Percentiles rank a stretch among this genome's conserved stretches.
Evolutionary conservation across 2,329 filamentous ascomycete species (phyloP).

Genomic region (Penicillium sp.): DNA sequence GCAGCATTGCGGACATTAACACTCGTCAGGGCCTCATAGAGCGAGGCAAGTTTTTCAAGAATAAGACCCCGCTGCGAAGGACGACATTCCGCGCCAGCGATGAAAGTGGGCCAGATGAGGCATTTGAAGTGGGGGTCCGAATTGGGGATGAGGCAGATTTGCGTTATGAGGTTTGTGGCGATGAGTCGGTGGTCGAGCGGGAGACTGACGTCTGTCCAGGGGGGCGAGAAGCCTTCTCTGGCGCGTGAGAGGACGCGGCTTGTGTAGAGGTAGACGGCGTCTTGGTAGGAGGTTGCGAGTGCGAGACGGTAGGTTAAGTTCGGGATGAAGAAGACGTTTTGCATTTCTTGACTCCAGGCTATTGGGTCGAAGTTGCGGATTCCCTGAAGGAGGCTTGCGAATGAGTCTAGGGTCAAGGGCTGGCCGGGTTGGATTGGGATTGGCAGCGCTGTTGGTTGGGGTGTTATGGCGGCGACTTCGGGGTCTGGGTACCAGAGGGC

Average conservation of each 20-base stretch:
- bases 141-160: conserved; percentile 38
- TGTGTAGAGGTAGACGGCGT: conserved; percentile 43
- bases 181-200: conserved; percentile 32
- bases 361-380: conserved; percentile 42
- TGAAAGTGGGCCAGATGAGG: conserved; percentile 47
- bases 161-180: conserved; percentile 35
- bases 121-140: conserved; percentile 45
- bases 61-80: conserved; percentile 35
- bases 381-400: conserved; percentile 35
- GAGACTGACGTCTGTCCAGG: conserved; percentile 28
- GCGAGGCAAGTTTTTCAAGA: conserved; percentile 33
- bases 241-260: conserved; percentile 39
- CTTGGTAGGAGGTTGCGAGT: conserved; percentile 45
- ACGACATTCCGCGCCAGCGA: conserved; percentile 44
- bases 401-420: conserved; percentile 33
- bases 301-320: conserved; percentile 50
- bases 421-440: conserved; percentile 28
- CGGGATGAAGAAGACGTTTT: conserved; percentile 46
- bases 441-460: conserved; percentile 31
- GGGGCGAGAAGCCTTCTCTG: conserved; percentile 25
- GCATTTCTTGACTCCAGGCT: conserved; percentile 41
- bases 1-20: conserved; percentile 44
- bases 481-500: conserved; percentile 37
- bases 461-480: conserved; percentile 22
- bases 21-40: conserved; percentile 40